These are phyloP conservation scores for Ophiostoma tasmaniense DNA, from an alignment of 2,329 filamentous ascomycete species.

Conservation along the genomic window DNA sequence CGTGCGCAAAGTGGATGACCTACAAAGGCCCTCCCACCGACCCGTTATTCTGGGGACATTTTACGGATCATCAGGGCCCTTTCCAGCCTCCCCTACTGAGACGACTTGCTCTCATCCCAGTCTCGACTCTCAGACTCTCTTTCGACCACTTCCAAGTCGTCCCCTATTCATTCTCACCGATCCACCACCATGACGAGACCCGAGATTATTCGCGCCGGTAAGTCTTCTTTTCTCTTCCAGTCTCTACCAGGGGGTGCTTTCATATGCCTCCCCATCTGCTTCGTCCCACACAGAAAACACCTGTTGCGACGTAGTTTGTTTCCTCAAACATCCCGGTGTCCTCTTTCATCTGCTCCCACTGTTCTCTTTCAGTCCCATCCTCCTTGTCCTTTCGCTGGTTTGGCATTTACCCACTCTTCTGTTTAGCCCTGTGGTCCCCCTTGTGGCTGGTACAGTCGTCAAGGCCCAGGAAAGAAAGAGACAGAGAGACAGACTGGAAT, in stretches of 20 bases:
- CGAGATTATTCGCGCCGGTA: slow-evolving; percentile 53
- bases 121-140: background rate
- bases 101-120: background rate
- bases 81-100: slow-evolving; percentile 11
- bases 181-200: slow-evolving; percentile 48
- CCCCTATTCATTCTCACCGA: slow-evolving; percentile 25
- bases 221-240: slow-evolving; percentile 25
- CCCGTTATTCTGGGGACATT: slow-evolving; percentile 16
- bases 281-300: background rate
- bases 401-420: slow-evolving; percentile 17
- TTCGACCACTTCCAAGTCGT: slow-evolving; percentile 24
- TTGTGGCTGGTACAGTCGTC: slow-evolving; percentile 16
- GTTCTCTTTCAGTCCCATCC: slow-evolving; percentile 13
- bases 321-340: slow-evolving; percentile 6
- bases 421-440: slow-evolving; percentile 14
- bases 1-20: slow-evolving; percentile 1
- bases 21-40: slow-evolving; percentile 5
- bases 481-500: slow-evolving; percentile 3
- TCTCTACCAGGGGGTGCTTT: slow-evolving; percentile 4
- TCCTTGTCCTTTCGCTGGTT: slow-evolving; percentile 1
- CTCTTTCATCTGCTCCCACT: slow-evolving; percentile 19
- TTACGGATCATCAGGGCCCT: background rate
- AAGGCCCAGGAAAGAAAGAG: background rate
- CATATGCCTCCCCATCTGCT: background rate
- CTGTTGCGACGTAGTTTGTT: slow-evolving; percentile 13